Evolutionary conservation across 163 green algal genomes (phyloP), one percentile per base, ranked within the genome.

Genomic region (Scenedesmus sp.): DNA sequence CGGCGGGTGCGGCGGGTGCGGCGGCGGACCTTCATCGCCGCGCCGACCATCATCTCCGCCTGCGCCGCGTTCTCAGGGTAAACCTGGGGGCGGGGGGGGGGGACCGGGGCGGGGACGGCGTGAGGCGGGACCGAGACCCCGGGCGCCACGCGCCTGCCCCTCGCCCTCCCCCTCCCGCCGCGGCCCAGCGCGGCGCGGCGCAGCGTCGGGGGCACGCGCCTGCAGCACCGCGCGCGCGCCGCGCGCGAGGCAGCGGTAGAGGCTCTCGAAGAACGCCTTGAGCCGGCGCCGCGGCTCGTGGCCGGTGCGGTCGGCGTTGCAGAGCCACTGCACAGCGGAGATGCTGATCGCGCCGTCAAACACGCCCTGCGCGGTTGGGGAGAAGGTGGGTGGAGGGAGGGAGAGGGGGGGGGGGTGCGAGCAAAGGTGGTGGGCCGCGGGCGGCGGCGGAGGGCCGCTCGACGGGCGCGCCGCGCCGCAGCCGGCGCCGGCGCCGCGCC

Each of bases 251-350:
- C 86, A 93, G 9, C 70, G 64, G 78, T 99, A 99, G n/a, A 99
- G 83, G 18, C 85, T 93, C 64, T 92, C 80, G 75, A 99, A 99
- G 84, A 99, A 98, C n/a, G 81, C 77, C 45, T 86, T 89, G 70
- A 98, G 81, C 20, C 95, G 88, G 48, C 82, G 86, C 67, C 82
- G 70, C 3, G 90, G 90, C 34, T 93, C 85, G 47, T 92, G 80
- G 15, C 66, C 57, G 3, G 75, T 82, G 31, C 85, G 86, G 85
- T 98, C 95, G 6, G 96, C 96, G 82, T 99, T 99, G 90, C 96
- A 99, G 17, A 99, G 91, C 96, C 96, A 99, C 88, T 98, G 96
- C 57, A 99, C 86, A 4, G 96, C 96, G 1, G 87, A 96, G 75
- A 99, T 99, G 86, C 70, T 92, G 78, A 99, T 94, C 62, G 92